These are phyloP conservation scores for Paramecium sexaurelia DNA, from an alignment of 73 alveolate genomes.

Conservation along the genomic window DNA sequence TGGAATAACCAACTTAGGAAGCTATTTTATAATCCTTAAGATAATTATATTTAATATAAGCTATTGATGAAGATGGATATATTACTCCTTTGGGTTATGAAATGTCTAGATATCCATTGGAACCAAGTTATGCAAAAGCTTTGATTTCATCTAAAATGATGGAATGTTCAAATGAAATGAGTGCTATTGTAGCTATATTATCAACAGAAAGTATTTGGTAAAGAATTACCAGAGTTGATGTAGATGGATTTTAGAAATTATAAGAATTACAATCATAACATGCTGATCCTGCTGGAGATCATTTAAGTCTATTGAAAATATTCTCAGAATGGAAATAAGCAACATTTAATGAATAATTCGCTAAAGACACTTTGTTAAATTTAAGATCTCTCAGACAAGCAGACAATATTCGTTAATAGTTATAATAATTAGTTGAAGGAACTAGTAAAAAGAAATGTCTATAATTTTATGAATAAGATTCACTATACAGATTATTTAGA, in stretches of 20 bases:
- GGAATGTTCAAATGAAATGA: constrained; percentile 65
- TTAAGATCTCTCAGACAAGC: constrained; percentile 54
- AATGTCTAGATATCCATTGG: constrained; percentile 90
- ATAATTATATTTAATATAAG: constrained; percentile 84
- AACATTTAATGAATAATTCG: constrained; percentile 36
- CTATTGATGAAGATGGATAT: constrained; percentile 85
- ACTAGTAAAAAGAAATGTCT: constrained; percentile 32
- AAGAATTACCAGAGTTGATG: constrained; percentile 80
- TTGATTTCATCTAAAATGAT: constrained; percentile 71
- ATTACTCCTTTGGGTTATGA: constrained; percentile 86
- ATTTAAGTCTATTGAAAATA: constrained; percentile 47
- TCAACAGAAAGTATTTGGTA: constrained; percentile 91
- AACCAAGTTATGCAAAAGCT: constrained; percentile 90
- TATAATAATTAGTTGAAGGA: constrained; percentile 22
- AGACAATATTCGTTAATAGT: constrained; percentile 57
- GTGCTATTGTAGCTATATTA: constrained; percentile 81
- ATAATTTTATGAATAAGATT: constrained; percentile 47
- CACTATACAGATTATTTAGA: constrained; percentile 25
- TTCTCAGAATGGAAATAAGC: constrained; percentile 59
- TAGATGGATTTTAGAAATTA: constrained; percentile 56
- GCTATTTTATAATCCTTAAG: constrained; percentile 81
- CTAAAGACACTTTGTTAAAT: constrained; percentile 57
- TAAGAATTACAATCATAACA: constrained; percentile 22
- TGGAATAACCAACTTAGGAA: constrained; percentile 90
- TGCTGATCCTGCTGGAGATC: constrained; percentile 68